These are phyloP conservation scores for Conringia planisiliqua DNA, from an alignment of 345 rosid genomes.

Conservation along the genomic window DNA sequence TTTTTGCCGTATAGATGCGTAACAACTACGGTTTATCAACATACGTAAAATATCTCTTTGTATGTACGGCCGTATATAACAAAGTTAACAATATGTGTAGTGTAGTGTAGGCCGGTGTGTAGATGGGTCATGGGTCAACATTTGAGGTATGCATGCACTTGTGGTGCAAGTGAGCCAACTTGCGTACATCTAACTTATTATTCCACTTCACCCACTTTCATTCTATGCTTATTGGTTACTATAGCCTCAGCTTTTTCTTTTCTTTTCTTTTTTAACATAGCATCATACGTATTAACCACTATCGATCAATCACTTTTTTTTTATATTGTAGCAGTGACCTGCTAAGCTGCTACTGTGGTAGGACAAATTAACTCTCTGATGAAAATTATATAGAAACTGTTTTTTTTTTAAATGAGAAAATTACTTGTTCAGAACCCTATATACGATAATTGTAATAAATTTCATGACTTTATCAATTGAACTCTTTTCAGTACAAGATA, in stretches of 20 bases:
- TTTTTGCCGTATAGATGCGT: background rate
- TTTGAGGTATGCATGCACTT: conserved; percentile 33
- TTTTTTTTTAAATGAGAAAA: background rate
- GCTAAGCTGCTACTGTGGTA: background rate
- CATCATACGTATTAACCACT: background rate
- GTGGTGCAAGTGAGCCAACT: conserved; percentile 25
- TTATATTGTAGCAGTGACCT: background rate
- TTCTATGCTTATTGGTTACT: conserved; percentile 22
- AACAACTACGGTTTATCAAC: background rate
- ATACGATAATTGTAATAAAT: background rate
- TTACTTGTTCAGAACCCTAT: background rate
- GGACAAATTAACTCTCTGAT: too few species aligned
- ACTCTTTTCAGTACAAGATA: background rate
- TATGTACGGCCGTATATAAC: background rate
- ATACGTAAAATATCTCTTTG: background rate
- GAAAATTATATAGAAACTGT: background rate
- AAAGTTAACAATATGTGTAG: background rate
- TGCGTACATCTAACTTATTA: conserved; percentile 31
- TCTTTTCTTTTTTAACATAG: background rate
- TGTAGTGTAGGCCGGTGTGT: conserved; percentile 24
- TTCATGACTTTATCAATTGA: background rate
- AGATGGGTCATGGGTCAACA: conserved; percentile 36
- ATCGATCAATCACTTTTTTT: background rate
- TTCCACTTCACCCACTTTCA: conserved; percentile 28
- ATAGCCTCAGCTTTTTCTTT: background rate